Base-by-base conservation (phyloP, 345 rosid species). In the Combretum micranthum region DNA sequence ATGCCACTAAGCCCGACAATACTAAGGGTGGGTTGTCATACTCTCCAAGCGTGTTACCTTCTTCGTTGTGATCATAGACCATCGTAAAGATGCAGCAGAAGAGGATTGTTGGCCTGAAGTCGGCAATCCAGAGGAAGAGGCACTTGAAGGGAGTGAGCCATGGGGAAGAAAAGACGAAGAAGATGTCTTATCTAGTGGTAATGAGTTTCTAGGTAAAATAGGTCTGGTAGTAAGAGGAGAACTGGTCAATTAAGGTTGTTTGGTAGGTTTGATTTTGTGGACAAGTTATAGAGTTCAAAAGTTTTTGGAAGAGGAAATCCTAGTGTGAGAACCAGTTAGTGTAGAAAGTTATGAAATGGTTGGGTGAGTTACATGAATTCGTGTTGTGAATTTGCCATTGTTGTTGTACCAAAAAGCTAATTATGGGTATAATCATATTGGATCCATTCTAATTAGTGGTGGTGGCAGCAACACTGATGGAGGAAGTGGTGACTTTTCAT, bases 111-210 rank as follows among this genome's bases (percentile, higher is more conserved):
- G 81, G 81, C 37, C 65, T 70, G 61, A 72, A 75, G 45, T 65
- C 79, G 26, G 73, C 74, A 20, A 75, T 20, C 74, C 86, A 75
- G 15, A 69, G 67, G 37, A 75, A 46, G 4, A 64, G 37, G 32
- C 61, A 66, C 55, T 71, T 81, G 44, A 67, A 54, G 20, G 72
- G 22, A 48, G 60, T 75, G 42, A 81, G 60, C 83, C 83, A 77
- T 4, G 81, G 83, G 0, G 77, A 77, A 15, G 78, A 50, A 26
- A 68, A 25, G 69, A 73, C 57, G 47, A 69, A 64, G 45, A 73
- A 65, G 15, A 60, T 64, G 20, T 73, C 59, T 22, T 59, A 53
- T 16, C 42, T 53, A 0, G 69, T 68, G 2, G 53, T 59, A 18
- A 1, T 62, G 2, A 51, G 45, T 49, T 72, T 75, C 69, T 70